Conservation (phyloP, 768 basidiomycete species). For the Kockovaella imperatae region DNA sequence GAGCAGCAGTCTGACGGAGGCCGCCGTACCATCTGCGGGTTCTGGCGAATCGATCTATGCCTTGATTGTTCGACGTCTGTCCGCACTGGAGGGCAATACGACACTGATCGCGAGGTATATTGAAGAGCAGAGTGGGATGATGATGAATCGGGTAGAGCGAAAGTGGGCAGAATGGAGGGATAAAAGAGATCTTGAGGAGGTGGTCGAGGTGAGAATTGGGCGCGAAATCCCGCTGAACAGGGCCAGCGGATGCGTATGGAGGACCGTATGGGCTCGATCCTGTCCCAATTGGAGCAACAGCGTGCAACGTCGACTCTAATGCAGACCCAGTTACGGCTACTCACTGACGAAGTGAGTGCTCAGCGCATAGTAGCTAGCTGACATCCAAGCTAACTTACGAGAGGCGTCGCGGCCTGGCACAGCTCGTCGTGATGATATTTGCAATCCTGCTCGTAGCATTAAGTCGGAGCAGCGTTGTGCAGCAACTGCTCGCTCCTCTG, state of each 20-base stretch:
- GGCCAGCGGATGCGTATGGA: conserved; percentile 37
- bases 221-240: conserved; percentile 13
- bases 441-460: conserved; percentile 80
- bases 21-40: too few species aligned
- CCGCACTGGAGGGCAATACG: conserved; percentile 75
- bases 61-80: conserved; percentile 87
- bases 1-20: too few species aligned
- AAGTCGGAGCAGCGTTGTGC: conserved; percentile 43
- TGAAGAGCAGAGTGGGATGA: conserved; percentile 72
- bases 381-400: conserved; percentile 64
- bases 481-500: conserved; percentile 30
- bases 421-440: conserved; percentile 71
- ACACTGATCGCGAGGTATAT: conserved; percentile 77
- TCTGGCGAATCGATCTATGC: conserved; percentile 80
- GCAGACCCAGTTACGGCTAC: conserved; percentile 60
- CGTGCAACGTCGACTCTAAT: conserved; percentile 64
- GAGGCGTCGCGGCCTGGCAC: conserved; percentile 80
- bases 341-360: conserved; percentile 66
- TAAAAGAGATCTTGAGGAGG: conserved; percentile 24
- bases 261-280: conserved; percentile 62
- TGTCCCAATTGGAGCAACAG: conserved; percentile 55
- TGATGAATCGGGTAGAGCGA: conserved; percentile 51
- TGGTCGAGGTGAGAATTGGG: conserved; percentile 24
- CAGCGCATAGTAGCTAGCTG: too few species aligned
- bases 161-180: conserved; percentile 27